Conservation (phyloP, 257 asterid genomes). For the Solanum tarijense region DNA sequence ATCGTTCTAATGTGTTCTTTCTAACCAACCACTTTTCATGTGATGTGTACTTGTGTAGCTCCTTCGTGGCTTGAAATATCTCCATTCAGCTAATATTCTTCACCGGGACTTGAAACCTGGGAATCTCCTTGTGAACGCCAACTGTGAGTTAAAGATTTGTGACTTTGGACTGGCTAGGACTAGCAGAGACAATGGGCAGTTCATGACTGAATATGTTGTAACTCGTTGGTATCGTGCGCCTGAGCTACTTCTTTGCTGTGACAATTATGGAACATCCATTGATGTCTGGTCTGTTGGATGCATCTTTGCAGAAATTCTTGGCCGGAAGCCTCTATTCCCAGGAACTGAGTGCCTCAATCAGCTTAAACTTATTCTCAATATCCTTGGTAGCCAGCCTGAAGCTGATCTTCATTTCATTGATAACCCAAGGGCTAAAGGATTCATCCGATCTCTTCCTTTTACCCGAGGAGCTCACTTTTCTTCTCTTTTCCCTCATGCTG, state of each 20-base stretch:
- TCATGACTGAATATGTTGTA: conserved; percentile 42
- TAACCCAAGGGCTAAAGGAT: conserved; percentile 28
- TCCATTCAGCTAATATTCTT: conserved; percentile 39
- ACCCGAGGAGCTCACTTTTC: conserved; percentile 26
- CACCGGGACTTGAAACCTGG: conserved; percentile 44
- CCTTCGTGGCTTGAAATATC: conserved; percentile 32
- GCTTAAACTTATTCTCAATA: conserved; percentile 28
- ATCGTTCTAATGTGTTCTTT: not conserved
- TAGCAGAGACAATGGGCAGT: conserved; percentile 30
- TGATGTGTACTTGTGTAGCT: conserved; percentile 12
- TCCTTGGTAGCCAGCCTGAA: conserved; percentile 30
- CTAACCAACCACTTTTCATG: not conserved
- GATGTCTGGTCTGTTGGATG: conserved; percentile 43
- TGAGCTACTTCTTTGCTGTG: conserved; percentile 31
- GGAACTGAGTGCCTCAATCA: conserved; percentile 38
- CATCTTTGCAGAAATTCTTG: conserved; percentile 36
- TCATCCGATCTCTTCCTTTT: conserved; percentile 24
- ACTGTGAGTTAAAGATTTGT: conserved; percentile 36
- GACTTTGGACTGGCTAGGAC: conserved; percentile 46
- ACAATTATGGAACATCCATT: conserved; percentile 31
- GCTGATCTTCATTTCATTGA: conserved; percentile 27
- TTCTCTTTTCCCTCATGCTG: conserved; percentile 32
- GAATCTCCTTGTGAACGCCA: conserved; percentile 33
- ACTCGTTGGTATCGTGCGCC: conserved; percentile 47
- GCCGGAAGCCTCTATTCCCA: conserved; percentile 34